Percentiles rank a stretch among this genome's conserved stretches.
Evolutionary conservation across 306 rosid genomes (phyloP).

Genomic region (Vigna angularis): DNA sequence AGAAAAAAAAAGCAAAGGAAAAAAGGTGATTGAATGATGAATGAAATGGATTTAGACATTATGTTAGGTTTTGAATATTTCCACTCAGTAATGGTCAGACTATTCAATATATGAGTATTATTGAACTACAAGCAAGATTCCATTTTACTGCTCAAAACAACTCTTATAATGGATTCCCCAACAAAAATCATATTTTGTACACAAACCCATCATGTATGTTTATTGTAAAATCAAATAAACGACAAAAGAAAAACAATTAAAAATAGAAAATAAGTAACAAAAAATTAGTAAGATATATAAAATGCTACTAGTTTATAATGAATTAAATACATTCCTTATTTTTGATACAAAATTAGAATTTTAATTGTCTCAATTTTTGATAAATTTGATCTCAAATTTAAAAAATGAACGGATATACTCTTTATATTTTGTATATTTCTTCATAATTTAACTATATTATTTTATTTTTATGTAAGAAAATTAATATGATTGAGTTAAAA

Average conservation of each 20-base stretch:
- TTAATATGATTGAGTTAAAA: too few relatives aligned
- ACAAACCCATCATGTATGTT: background rate
- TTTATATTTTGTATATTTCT: too few relatives aligned
- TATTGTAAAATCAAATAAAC: background rate
- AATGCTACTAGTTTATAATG: background rate
- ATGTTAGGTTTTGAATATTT: constrained; percentile 24
- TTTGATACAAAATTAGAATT: too few relatives aligned
- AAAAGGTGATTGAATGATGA: background rate
- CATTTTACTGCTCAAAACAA: background rate
- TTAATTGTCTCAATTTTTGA: too few relatives aligned
- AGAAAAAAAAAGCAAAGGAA: background rate
- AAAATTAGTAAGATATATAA: background rate
- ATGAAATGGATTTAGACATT: constrained; percentile 1
- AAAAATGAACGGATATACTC: too few relatives aligned
- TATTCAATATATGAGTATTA: constrained; percentile 5
- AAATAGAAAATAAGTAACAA: background rate
- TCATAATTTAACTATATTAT: too few relatives aligned
- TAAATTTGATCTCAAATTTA: too few relatives aligned
- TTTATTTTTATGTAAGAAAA: too few relatives aligned
- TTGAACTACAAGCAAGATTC: background rate
- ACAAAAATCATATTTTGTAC: background rate
- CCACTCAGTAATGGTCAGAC: background rate
- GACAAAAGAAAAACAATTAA: background rate
- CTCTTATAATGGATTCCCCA: background rate
- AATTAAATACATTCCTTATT: too few relatives aligned